These are phyloP conservation scores for Ophiostoma pallidulum DNA, from an alignment of 2,329 filamentous ascomycete genomes.

Conservation along the genomic window DNA sequence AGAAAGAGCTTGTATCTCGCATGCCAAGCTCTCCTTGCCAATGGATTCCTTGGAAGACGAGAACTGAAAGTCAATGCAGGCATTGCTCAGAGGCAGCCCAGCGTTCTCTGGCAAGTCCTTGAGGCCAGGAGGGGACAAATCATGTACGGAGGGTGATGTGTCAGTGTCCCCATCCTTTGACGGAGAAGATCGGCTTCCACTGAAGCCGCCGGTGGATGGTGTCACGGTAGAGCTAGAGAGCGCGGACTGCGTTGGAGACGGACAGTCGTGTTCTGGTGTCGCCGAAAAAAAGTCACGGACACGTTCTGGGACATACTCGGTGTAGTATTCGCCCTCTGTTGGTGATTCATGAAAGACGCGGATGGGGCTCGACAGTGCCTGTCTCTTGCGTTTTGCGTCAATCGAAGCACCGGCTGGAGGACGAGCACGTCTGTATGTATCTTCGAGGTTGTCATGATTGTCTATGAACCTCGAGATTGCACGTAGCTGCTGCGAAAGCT, in stretches of 20 bases:
- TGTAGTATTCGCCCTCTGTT: slow-evolving; percentile 2
- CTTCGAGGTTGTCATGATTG: background rate
- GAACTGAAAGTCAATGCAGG: slow-evolving; percentile 33
- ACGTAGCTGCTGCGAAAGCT: background rate
- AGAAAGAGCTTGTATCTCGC: no score
- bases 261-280: no score
- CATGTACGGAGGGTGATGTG: slow-evolving; percentile 7
- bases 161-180: slow-evolving; percentile 1
- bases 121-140: slow-evolving; percentile 1
- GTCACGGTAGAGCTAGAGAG: slow-evolving; percentile 13
- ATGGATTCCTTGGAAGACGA: slow-evolving; percentile 16
- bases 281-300: no score
- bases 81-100: slow-evolving; percentile 29
- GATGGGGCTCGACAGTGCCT: slow-evolving; percentile 1
- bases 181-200: slow-evolving; percentile 16
- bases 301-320: slow-evolving; percentile 1
- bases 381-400: slow-evolving; percentile 7
- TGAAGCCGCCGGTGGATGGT: slow-evolving; percentile 12
- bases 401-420: background rate
- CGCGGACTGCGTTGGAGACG: background rate
- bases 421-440: background rate
- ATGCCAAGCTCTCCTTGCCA: background rate
- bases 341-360: background rate
- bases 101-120: no score
- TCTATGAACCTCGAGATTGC: background rate